Evolutionary conservation across 2,329 filamentous ascomycete species (phyloP), one percentile per base, ranked within the genome.

Genomic region (Exophiala calicioides): DNA sequence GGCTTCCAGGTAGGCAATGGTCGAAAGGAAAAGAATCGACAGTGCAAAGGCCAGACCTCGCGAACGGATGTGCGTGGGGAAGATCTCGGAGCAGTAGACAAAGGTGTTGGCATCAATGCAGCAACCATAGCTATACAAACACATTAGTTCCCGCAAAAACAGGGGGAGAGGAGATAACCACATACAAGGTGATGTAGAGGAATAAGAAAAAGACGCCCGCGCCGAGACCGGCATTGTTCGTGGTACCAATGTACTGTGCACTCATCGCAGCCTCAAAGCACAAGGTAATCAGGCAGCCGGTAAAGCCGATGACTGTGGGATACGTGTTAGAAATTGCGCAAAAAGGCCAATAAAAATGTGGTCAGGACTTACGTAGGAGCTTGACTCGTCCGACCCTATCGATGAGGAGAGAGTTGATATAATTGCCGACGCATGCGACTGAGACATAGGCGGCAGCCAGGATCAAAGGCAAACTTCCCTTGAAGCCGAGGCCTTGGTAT

Each of bases 201-300:
- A 53, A 53, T 6, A 50, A 33, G 19, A 53, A 46, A 16, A 46
- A 45, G 23, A 53, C 41, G 4, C 41, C 50, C 8, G 42, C 46
- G 18, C 46, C 38, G 4, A 53, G 27, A 12, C 40, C 50, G 5
- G 32, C 26, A n/a, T 45, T 12, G 19, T 52, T 48, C 9, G 27
- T 24, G 6, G 37, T 44, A 2, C 38, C 38, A 13, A 37, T 40
- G 20, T 48, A 52, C 9, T 26, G 9, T 13, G 31, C 39, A 20
- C 16, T 26, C 16, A 52, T 12, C n/a, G 44, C 44, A 4, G 49
- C 26, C 34, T 52, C 39, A 16, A 33, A 32, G 18, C 26, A 32
- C 8, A 42, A 27, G 18, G 16, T 32, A 12, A 42, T 13, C 8
- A 34, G 16, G 13, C 26, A 27, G n/a, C 36, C 36, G 16, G 15